These are phyloP conservation scores for Haplosporangium sp. DNA, from an alignment of 371 early-diverging fungal species.

Conservation along the genomic window DNA sequence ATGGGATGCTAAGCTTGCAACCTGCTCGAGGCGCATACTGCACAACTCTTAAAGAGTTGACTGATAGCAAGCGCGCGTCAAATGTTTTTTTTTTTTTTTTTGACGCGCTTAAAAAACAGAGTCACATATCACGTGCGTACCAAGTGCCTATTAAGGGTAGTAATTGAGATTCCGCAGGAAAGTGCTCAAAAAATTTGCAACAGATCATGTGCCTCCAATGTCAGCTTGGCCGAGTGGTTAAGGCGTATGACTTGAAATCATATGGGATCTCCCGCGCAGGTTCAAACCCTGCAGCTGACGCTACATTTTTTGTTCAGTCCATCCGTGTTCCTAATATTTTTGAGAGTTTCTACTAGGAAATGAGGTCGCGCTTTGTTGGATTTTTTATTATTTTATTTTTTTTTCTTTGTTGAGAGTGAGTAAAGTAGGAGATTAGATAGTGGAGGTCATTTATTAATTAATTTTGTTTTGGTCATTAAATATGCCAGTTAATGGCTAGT, in stretches of 20 bases:
- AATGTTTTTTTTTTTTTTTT: too few species aligned
- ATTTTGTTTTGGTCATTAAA: neutral
- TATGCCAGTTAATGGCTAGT: neutral
- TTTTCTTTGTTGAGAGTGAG: too few species aligned
- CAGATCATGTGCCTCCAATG: neutral
- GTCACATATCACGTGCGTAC: too few species aligned
- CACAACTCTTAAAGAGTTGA: too few species aligned
- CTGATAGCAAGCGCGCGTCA: too few species aligned
- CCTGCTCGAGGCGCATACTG: too few species aligned
- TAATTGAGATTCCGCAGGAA: neutral
- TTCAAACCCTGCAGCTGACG: constrained; percentile 50
- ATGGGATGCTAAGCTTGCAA: too few species aligned
- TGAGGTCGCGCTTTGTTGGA: neutral
- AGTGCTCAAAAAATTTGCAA: neutral
- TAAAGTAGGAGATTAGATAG: neutral
- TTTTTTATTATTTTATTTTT: too few species aligned
- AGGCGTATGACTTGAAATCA: constrained; percentile 52
- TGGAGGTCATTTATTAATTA: neutral
- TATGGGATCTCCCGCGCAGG: constrained; percentile 48
- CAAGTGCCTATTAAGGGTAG: neutral
- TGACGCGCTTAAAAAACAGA: too few species aligned
- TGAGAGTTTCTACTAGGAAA: neutral
- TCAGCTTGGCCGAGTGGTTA: constrained; percentile 48
- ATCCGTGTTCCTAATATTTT: neutral
- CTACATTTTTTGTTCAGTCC: constrained; percentile 8